Base-by-base conservation (phyloP, 768 basidiomycete genomes). In the Serendipita sp. region DNA sequence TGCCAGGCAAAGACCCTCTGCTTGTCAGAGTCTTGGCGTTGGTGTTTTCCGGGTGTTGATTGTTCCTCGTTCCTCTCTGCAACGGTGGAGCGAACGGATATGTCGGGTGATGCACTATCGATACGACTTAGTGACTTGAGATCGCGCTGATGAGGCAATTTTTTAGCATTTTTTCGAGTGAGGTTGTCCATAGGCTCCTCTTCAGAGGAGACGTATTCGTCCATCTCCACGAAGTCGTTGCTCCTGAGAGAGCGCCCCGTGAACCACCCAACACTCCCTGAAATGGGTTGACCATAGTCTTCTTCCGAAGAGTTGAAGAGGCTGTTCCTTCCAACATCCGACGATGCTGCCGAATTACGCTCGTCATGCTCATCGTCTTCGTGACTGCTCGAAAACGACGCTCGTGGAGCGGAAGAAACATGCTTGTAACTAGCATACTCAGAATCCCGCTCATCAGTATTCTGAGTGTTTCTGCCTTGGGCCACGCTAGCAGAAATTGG, bases 41-140 rank as follows among this genome's bases (percentile, higher is more conserved):
- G 52, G 29, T 36, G 45, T 31, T 52, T 18, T 5, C 48, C 16
- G 16, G 31, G 18, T 23, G 18, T 52, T n/a, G 16, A 6, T n/a
- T 52, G 48, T 18, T 52, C 48, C 10, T 52, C 48, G 10, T 52
- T 33, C 6, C n/a, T 16, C 18, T 23, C 48, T 8, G 8, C 31
- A 16, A 52, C 48, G 10, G 16, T 10, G 15, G 66, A 62, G 16
- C 40, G 50, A 63, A 73, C 80, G 2, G 85, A 86, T 44, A 80
- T 80, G 44, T 81, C 81, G 8, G 83, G 82, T 3, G 67, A 67
- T 50, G 81, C 3, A 86, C 86, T 81, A 90, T 83, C 36, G 90
- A 92, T 1, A 88, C 83, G 76, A 3, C 83, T 78, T 33, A 89
- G 80, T 67, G 91, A 89, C 71, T 90, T 87, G 66, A 91, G 89